Base-by-base conservation (phyloP, 2,329 filamentous ascomycete species). In the Nigrograna mackinnonii region DNA sequence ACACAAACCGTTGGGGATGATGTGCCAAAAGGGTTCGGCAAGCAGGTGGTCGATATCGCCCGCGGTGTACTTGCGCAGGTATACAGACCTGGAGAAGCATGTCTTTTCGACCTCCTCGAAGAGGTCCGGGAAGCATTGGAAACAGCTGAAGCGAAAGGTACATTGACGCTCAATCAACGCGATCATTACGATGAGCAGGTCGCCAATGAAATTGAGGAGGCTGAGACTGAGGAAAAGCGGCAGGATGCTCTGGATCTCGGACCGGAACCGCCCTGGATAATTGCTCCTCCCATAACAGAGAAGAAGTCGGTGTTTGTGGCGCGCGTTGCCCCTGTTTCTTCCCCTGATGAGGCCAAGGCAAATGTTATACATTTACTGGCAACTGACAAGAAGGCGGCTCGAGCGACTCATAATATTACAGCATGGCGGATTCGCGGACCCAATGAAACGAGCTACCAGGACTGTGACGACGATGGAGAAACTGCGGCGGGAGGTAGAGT, bases 381-480 rank as follows among this genome's bases (percentile, higher is more conserved):
- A 4, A 87, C 84, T 6, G 91, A 97, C 69, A 91, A 87, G 70
- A 90, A 88, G 55, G 85, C 90, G 24, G 85, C 90, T n/a, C 76
- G 79, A 35, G 94, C 94, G 4, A 91, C 92, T 46, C 94, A 99
- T 68, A 97, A 97, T 67, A 96, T 99, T 62, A 91, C 87, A 16
- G 92, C 92, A 1, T 97, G 91, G 89, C 82, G 94, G 9, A 91
- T 97, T 41, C 82, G 80, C 21, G 82, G 80, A 0, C 61, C 69
- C 4, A 78, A 74, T 43, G 72, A 70, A 50, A 73, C 75, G 4
- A 79, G 78, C 37, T 90, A 85, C 54, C 91, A 97, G 67, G 94
- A 99, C 69, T 96, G 86, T 62, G 89, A 99, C 58, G 94, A 99
- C 59, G 94, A 99, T 66, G 94, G 94, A 2, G 94, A 99, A 77